phyloP scores from a whole-genome alignment of 1,284 basidiomycete species.

The Trametes hirsuta region DNA sequence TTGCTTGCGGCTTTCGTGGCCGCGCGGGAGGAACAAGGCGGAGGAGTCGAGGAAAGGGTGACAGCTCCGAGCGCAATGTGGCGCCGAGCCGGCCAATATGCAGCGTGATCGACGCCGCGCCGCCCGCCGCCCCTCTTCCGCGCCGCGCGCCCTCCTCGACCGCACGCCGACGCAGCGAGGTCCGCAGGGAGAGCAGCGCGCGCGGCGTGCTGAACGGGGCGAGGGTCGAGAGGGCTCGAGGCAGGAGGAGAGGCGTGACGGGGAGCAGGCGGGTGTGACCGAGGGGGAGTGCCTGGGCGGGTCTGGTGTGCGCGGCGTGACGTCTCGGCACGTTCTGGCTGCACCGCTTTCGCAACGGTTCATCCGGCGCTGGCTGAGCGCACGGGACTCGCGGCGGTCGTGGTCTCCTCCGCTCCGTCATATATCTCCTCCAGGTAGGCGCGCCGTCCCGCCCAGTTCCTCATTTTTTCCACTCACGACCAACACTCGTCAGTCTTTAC shows the following conservation, averaged over 20 bases:
- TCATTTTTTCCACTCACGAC: slow-evolving; percentile 8
- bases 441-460: neutral
- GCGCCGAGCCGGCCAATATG: neutral
- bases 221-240: neutral
- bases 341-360: neutral
- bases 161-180: too few relatives aligned
- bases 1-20: neutral
- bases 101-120: neutral
- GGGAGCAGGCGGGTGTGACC: neutral
- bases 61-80: slow-evolving; percentile 6
- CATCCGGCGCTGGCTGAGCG: neutral
- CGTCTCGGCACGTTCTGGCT: slow-evolving; percentile 3
- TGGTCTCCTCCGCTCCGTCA: neutral
- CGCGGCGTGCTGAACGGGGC: too few relatives aligned
- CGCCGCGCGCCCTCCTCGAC: neutral
- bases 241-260: neutral
- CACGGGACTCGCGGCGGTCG: too few relatives aligned
- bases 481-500: slow-evolving; percentile 17
- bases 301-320: neutral
- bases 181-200: too few relatives aligned
- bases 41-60: neutral
- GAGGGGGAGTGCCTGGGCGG: neutral
- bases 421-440: neutral
- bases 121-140: slow-evolving; percentile 4
- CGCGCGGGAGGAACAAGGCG: neutral